phyloP scores from a whole-genome alignment of 306 rosid genomes.

The Inga laurina region DNA sequence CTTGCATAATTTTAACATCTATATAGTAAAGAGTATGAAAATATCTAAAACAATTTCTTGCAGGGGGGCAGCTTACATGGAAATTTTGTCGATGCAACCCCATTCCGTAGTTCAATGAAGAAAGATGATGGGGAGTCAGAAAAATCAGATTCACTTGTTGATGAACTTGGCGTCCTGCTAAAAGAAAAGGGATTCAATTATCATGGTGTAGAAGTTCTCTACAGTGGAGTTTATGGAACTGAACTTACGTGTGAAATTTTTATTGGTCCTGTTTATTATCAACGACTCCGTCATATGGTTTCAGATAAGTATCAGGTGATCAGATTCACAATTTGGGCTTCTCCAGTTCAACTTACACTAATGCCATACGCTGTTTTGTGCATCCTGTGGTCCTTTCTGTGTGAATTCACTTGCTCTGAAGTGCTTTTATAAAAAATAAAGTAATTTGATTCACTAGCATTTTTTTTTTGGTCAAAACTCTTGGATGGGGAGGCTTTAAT shows the following conservation, averaged over 20 bases:
- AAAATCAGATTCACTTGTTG: slow-evolving; percentile 64
- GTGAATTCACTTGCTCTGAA: not conserved
- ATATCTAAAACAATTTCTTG: slow-evolving; percentile 21
- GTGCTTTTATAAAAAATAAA: slow-evolving; percentile 2
- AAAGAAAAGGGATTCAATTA: slow-evolving; percentile 84
- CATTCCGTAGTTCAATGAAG: slow-evolving; percentile 64
- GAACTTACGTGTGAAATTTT: slow-evolving; percentile 89
- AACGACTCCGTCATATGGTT: slow-evolving; percentile 95
- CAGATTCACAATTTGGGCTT: slow-evolving; percentile 9
- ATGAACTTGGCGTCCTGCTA: slow-evolving; percentile 80
- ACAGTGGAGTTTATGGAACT: slow-evolving; percentile 93
- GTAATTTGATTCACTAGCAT: not conserved
- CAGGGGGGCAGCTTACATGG: slow-evolving; percentile 93
- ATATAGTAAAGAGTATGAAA: not conserved
- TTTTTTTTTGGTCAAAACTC: not conserved
- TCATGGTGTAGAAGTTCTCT: slow-evolving; percentile 86
- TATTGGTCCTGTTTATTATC: slow-evolving; percentile 97
- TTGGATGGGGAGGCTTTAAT: not conserved
- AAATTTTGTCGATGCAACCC: slow-evolving; percentile 80
- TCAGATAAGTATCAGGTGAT: slow-evolving; percentile 93
- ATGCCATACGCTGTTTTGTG: not conserved
- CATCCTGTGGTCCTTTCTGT: slow-evolving; percentile 1
- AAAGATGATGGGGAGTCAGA: slow-evolving; percentile 43
- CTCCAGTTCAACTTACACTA: not conserved
- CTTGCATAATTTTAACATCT: not conserved